Conservation (phyloP, 305 asterid species). For the Fraxinus floribunda region DNA sequence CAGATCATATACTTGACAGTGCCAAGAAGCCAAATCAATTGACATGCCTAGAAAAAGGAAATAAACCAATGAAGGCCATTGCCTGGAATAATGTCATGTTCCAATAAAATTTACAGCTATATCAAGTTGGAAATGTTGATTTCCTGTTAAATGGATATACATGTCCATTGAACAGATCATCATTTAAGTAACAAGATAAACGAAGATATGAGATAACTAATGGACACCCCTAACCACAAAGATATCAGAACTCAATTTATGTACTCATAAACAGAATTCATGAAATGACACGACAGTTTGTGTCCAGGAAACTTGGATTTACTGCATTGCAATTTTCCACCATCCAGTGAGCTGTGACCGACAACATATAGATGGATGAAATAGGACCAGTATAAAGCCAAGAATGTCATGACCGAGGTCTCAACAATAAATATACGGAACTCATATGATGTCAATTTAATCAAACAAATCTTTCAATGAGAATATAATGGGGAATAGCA, state of each 20-base stretch:
- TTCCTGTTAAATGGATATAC: neutral
- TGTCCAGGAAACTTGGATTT: constrained; percentile 3
- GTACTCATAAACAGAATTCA: neutral
- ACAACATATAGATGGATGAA: neutral
- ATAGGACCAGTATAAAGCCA: neutral
- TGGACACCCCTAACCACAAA: neutral
- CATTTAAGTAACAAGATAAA: constrained; percentile 1
- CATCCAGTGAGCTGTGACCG: neutral
- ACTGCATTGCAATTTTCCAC: constrained; percentile 3
- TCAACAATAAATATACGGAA: neutral
- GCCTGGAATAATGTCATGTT: constrained; percentile 9
- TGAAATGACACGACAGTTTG: neutral
- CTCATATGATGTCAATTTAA: neutral
- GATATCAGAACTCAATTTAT: neutral
- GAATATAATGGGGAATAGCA: neutral
- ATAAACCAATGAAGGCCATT: constrained; percentile 8
- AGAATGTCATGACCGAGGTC: neutral
- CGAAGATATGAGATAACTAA: constrained; percentile 6
- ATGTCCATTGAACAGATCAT: constrained; percentile 1
- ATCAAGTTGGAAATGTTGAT: constrained; percentile 4
- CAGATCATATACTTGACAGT: constrained; percentile 57
- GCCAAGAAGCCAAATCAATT: constrained; percentile 56
- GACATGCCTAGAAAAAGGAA: constrained; percentile 57
- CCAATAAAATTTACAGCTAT: constrained; percentile 14
- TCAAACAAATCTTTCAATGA: neutral